Evolutionary conservation across 202 grass and related monocot species (phyloP).

Genomic region (Hordeum pubiflorum): DNA sequence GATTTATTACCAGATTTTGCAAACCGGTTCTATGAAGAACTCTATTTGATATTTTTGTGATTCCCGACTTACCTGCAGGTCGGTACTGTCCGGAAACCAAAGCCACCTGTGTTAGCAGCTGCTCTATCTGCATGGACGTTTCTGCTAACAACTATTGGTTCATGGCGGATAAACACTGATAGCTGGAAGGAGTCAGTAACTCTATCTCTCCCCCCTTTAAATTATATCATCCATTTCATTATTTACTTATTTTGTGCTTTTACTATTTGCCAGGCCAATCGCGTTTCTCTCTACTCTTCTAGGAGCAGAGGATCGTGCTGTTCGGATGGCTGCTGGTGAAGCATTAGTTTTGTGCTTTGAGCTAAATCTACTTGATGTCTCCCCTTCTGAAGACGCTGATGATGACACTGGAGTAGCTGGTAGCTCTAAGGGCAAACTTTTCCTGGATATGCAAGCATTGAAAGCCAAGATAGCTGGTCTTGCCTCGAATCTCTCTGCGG

Average conservation of each 20-base stretch:
- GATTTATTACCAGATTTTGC: not conserved
- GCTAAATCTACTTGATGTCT: slow-evolving; percentile 71
- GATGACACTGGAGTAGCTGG: slow-evolving; percentile 30
- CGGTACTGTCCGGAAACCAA: slow-evolving; percentile 58
- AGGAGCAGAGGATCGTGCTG: slow-evolving; percentile 68
- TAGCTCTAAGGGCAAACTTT: slow-evolving; percentile 51
- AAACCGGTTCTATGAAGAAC: not conserved
- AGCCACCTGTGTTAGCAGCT: slow-evolving; percentile 57
- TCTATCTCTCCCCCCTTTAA: not conserved
- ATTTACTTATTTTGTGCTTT: slow-evolving; percentile 13
- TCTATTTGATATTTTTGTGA: not conserved
- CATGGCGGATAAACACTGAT: slow-evolving; percentile 80
- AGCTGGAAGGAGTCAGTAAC: slow-evolving; percentile 88
- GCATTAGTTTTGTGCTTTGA: slow-evolving; percentile 78
- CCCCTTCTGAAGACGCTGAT: slow-evolving; percentile 32
- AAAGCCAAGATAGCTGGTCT: slow-evolving; percentile 77
- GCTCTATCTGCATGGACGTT: slow-evolving; percentile 89
- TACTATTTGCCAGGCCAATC: slow-evolving; percentile 47
- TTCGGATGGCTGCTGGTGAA: slow-evolving; percentile 98
- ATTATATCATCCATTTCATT: not conserved
- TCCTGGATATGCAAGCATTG: slow-evolving; percentile 73
- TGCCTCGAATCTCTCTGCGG: slow-evolving; percentile 63
- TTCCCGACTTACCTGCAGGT: slow-evolving; percentile 40
- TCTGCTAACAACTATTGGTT: slow-evolving; percentile 76
- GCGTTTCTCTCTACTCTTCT: slow-evolving; percentile 74